Percentiles rank a stretch among this genome's conserved stretches.
Evolutionary conservation across 345 rosid species (phyloP).

Genomic region (Arabidopsis arenosa): DNA sequence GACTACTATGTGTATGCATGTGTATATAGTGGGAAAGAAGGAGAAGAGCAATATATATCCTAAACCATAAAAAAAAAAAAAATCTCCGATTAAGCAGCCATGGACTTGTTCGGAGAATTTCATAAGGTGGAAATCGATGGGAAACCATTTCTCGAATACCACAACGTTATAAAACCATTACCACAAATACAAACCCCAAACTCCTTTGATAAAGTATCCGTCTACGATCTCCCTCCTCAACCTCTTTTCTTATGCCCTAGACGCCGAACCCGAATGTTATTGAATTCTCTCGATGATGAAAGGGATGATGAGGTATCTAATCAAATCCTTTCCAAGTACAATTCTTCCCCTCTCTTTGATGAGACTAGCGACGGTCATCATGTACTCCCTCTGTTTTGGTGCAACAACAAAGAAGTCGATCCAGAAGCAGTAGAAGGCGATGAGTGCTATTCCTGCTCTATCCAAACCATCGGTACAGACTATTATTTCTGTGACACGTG

Average conservation of each 20-base stretch:
- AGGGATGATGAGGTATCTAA: neutral
- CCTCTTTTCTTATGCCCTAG: neutral
- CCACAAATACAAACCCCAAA: neutral
- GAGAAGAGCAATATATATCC: neutral
- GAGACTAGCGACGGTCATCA: neutral
- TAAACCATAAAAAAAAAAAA: neutral
- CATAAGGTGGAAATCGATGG: neutral
- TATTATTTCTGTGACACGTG: neutral
- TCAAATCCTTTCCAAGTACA: neutral
- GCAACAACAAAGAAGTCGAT: neutral
- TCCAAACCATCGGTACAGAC: neutral
- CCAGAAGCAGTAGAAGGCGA: neutral
- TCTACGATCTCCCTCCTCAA: too few relatives aligned
- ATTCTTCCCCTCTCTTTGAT: neutral
- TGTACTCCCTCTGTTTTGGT: constrained; percentile 21
- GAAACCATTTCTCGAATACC: neutral
- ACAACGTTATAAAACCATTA: neutral
- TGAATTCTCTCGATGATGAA: too few relatives aligned
- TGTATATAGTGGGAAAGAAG: neutral
- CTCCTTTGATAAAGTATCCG: neutral
- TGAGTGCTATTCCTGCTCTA: neutral
- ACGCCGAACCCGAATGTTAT: too few relatives aligned
- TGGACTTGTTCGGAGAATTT: constrained; percentile 17
- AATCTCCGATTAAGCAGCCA: neutral
- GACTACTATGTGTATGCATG: too few relatives aligned